A percentile compares a stretch with the other conserved stretches of the same genome.
phyloP scores from a whole-genome alignment of 148 eudicot species.

The Simmondsia chinensis region DNA sequence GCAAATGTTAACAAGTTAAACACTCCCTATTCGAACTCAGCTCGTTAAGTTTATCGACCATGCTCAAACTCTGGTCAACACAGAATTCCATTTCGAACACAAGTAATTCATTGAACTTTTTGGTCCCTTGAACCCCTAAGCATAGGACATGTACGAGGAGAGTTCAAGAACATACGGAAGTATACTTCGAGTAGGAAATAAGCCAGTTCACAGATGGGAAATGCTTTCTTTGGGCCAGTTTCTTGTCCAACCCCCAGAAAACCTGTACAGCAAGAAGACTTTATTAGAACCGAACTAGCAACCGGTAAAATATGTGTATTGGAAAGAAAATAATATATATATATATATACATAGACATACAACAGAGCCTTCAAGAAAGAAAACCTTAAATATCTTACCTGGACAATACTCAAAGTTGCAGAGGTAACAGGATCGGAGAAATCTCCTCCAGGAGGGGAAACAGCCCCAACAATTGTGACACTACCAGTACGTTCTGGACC shows the following conservation, averaged over 20 bases:
- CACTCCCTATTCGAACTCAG: no score
- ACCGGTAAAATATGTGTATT: no score
- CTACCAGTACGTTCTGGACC: slow-evolving; percentile 96
- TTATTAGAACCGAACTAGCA: no score
- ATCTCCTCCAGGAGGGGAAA: slow-evolving; percentile 99
- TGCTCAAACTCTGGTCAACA: no score
- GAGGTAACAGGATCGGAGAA: slow-evolving; percentile 99
- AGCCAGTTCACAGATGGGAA: slow-evolving; percentile 99
- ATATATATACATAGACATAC: no score
- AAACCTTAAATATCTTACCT: slow-evolving; percentile 37
- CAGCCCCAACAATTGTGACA: slow-evolving; percentile 99
- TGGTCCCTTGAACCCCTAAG: no score
- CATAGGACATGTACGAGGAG: no score
- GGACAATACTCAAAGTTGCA: slow-evolving; percentile 96
- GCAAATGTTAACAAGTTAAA: no score
- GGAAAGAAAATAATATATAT: no score
- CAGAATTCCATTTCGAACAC: no score
- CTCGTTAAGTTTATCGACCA: no score
- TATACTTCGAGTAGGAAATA: slow-evolving; percentile 95
- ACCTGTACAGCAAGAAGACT: slow-evolving; percentile 43
- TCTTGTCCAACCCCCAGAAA: slow-evolving; percentile 99
- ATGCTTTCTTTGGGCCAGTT: slow-evolving; percentile 97
- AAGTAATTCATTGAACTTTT: no score
- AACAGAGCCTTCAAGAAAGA: not conserved
- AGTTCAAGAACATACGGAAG: slow-evolving; percentile 42